Evolutionary conservation across 148 eudicot genomes (phyloP).

Genomic region (Rhododendron simsii): DNA sequence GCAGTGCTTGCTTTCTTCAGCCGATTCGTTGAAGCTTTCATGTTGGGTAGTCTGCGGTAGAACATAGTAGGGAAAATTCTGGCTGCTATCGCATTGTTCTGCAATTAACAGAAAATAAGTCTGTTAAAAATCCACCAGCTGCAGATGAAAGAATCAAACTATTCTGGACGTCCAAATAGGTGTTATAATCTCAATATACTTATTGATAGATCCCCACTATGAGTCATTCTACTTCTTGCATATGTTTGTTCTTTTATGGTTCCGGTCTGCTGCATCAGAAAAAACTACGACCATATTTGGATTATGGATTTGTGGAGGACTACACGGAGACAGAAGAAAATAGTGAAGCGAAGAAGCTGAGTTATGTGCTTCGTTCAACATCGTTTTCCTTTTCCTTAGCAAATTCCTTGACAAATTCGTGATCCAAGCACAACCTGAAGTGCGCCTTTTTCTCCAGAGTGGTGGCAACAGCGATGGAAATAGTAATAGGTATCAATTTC

Average conservation of each 20-base stretch:
- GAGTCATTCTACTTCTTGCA: neutral
- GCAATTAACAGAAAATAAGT: conserved; percentile 8
- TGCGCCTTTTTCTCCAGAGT: neutral
- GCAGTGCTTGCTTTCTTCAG: conserved; percentile 11
- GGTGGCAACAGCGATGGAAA: neutral
- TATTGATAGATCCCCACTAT: neutral
- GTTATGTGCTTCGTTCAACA: neutral
- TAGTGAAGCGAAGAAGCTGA: neutral
- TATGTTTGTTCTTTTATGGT: neutral
- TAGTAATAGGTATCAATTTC: neutral
- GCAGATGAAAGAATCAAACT: neutral
- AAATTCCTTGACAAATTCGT: neutral
- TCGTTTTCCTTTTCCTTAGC: neutral
- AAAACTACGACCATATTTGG: neutral
- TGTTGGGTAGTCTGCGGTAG: neutral
- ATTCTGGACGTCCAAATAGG: neutral
- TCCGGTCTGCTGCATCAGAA: neutral
- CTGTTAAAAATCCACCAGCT: neutral
- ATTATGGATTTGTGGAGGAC: neutral
- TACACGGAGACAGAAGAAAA: neutral
- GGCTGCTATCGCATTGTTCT: conserved; percentile 12
- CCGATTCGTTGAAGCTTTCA: neutral
- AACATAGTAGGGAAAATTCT: conserved; percentile 13
- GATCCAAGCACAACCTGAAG: neutral
- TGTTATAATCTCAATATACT: neutral